Evolutionary conservation across 257 asterid genomes (phyloP).

Genomic region (Solanum dulcamara): DNA sequence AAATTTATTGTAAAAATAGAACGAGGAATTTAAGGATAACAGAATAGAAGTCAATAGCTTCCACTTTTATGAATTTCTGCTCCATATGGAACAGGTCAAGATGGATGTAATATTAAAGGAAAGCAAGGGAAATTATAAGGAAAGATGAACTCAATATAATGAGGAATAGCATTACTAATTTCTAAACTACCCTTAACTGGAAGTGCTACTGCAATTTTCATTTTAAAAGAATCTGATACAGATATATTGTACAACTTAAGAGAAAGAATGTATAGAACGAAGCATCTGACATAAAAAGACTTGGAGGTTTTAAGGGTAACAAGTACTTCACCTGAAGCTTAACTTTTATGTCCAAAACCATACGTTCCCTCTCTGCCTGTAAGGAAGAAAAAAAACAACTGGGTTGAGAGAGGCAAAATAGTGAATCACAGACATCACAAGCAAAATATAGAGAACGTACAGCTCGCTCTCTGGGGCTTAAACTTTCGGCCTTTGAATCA

Average conservation of each 20-base stretch:
- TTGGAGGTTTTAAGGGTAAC: background rate
- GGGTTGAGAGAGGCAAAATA: background rate
- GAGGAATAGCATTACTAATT: background rate
- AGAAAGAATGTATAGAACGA: background rate
- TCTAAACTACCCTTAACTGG: background rate
- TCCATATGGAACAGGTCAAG: background rate
- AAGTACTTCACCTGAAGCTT: constrained; percentile 68
- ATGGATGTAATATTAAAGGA: background rate
- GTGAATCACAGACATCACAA: constrained; percentile 4
- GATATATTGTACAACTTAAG: background rate
- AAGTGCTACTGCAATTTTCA: background rate
- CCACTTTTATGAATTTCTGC: background rate
- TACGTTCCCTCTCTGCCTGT: constrained; percentile 96
- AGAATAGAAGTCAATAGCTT: background rate
- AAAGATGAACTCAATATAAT: background rate
- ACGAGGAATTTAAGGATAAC: background rate
- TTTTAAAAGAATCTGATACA: background rate
- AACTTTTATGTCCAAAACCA: constrained; percentile 95
- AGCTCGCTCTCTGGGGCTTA: constrained; percentile 91
- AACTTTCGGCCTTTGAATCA: constrained; percentile 63
- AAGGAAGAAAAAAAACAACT: constrained; percentile 4
- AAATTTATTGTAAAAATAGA: background rate
- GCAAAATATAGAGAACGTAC: constrained; percentile 38
- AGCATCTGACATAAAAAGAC: background rate
- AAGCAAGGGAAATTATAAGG: background rate